phyloP scores from a whole-genome alignment of 306 rosid species.

The Rosa multiflora region DNA sequence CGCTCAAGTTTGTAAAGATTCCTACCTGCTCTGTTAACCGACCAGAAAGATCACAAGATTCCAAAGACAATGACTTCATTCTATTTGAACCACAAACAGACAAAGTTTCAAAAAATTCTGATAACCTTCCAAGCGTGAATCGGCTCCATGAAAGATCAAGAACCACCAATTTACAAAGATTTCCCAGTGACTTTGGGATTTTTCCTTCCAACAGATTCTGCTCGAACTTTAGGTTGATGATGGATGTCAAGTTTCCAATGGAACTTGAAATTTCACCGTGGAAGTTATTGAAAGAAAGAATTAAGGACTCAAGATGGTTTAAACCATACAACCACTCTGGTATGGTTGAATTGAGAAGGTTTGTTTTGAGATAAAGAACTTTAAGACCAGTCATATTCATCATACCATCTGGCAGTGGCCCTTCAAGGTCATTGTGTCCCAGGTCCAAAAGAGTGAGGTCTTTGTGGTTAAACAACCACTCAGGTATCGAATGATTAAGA shows the following conservation, averaged over 20 bases:
- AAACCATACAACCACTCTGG: neutral
- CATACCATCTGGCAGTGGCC: neutral
- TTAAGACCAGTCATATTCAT: neutral
- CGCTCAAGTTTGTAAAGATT: neutral
- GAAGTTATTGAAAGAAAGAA: neutral
- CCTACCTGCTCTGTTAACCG: slow-evolving; percentile 16
- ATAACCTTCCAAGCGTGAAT: neutral
- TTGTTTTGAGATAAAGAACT: neutral
- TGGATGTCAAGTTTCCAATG: too few species aligned
- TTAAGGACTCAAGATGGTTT: neutral
- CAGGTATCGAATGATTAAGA: neutral
- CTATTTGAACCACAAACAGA: neutral
- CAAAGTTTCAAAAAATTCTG: slow-evolving; percentile 2
- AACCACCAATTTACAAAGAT: slow-evolving; percentile 1
- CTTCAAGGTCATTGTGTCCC: neutral
- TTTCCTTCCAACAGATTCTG: too few species aligned
- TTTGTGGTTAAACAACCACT: neutral
- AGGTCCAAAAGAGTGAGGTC: neutral
- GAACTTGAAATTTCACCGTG: neutral
- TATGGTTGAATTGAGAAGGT: too few species aligned
- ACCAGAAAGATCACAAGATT: neutral
- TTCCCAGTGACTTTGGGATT: neutral
- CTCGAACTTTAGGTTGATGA: too few species aligned
- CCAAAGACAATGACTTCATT: neutral
- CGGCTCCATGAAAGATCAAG: neutral